Conservation (phyloP, 129 eudicot genomes). For the Smallanthus sonchifolius region DNA sequence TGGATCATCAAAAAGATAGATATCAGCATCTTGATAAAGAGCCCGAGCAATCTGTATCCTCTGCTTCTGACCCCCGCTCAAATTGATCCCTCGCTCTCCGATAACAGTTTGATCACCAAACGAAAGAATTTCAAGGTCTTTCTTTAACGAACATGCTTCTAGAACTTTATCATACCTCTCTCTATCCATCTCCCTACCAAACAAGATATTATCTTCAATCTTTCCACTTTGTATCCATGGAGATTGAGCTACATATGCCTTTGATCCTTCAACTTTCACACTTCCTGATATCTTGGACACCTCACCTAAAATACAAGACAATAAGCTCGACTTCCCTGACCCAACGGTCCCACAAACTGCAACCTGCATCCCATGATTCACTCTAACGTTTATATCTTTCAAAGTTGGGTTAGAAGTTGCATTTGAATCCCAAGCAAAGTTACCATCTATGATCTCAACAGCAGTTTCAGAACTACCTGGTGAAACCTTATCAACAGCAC, state of each 20-base stretch:
- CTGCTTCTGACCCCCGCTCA: constrained; percentile 50
- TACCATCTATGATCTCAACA: constrained; percentile 54
- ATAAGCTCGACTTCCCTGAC: constrained; percentile 40
- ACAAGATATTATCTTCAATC: constrained; percentile 44
- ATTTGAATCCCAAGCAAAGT: constrained; percentile 34
- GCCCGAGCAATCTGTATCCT: constrained; percentile 52
- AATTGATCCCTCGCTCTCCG: constrained; percentile 41
- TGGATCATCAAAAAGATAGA: constrained; percentile 45
- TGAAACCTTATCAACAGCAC: constrained; percentile 54
- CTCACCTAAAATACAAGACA: constrained; percentile 46
- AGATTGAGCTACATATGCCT: constrained; percentile 55
- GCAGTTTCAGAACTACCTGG: constrained; percentile 40
- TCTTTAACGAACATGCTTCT: constrained; percentile 34
- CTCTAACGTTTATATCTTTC: constrained; percentile 26
- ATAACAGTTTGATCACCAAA: constrained; percentile 41
- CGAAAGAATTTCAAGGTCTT: constrained; percentile 41
- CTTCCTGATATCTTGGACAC: constrained; percentile 29
- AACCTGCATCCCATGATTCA: constrained; percentile 33
- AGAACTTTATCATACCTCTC: constrained; percentile 38
- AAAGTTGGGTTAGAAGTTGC: constrained; percentile 27
- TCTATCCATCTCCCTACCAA: constrained; percentile 42
- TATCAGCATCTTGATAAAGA: constrained; percentile 46
- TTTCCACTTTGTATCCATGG: constrained; percentile 56
- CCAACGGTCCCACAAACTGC: constrained; percentile 49
- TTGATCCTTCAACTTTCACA: constrained; percentile 36